Base-by-base conservation (phyloP, 2,329 filamentous ascomycete species). In the Diaporthe velutina region DNA sequence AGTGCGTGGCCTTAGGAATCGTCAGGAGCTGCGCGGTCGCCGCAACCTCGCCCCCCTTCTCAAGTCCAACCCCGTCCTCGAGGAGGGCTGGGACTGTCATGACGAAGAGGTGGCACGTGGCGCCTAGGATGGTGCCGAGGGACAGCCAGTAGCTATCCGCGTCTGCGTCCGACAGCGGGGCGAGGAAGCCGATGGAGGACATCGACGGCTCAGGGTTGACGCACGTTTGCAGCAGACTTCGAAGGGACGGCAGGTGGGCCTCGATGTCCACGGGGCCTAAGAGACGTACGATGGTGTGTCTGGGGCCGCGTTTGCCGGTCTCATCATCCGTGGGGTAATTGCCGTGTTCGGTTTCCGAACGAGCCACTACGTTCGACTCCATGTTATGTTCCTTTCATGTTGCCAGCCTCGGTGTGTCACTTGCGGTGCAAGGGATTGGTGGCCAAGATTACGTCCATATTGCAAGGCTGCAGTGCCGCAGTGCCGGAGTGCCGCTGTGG, bases 181-280 rank as follows among this genome's bases (percentile, higher is more conserved):
- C 79, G 19, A 80, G 77, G 73, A 81, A 81, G 50, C 78, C 79
- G 67, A 82, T 77, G 15, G 80, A 81, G 4, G 80, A 82, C 22
- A 35, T 40, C 0, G 74, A 38, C 9, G 80, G 79, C n/a, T 81
- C 78, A 22, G 78, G 72, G 66, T 81, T 81, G 66, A 81, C 78
- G 71, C 80, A 80, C 19, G 67, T 71, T 61, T 80, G 79, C 10
- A 81, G 77, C 22, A 81, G 74, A 9, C 19, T 33, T 61, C 73
- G 73, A 12, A 80, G 76, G 0, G 78, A 80, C 9, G 77, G 67
- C 35, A 80, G 77, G 54, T 75, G 71, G n/a, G 58, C 60, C 42
- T 76, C 76, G 38, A 77, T 40, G 28, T 67, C 72, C 13, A 52
- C 66, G 5, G 60, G 9, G 9, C 15, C 33, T n/a, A 42, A 33